Evolutionary conservation across 768 basidiomycete genomes (phyloP).

Genomic region (Xerocomellus intermedius): DNA sequence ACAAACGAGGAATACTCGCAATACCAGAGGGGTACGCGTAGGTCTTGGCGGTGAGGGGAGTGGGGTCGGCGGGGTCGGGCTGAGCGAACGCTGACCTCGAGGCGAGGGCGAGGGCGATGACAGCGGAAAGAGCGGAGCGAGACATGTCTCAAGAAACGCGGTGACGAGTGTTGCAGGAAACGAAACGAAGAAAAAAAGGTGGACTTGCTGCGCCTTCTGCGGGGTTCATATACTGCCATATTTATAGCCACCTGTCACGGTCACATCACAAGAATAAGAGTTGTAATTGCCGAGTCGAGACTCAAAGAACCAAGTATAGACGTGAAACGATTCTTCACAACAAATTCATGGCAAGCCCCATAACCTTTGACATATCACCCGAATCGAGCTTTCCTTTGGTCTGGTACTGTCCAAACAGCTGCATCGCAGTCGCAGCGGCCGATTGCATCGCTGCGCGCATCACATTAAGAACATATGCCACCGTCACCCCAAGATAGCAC

Average conservation of each 20-base stretch:
- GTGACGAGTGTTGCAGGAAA: neutral
- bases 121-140: constrained; percentile 45
- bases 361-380: constrained; percentile 28
- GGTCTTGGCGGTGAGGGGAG: constrained; percentile 45
- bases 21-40: constrained; percentile 45
- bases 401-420: constrained; percentile 26
- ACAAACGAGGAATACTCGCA: constrained; percentile 25
- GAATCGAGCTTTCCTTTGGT: constrained; percentile 27
- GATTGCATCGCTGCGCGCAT: constrained; percentile 30
- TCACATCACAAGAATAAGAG: no score
- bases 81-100: constrained; percentile 31
- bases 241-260: constrained; percentile 11
- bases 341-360: constrained; percentile 26
- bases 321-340: constrained; percentile 9
- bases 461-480: neutral
- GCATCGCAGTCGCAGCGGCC: constrained; percentile 31
- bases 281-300: no score
- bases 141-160: constrained; percentile 41
- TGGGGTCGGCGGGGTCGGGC: constrained; percentile 43
- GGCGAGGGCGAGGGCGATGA: constrained; percentile 32
- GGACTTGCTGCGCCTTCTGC: neutral
- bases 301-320: no score
- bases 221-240: constrained; percentile 4
- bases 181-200: neutral
- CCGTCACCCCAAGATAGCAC: neutral